Percentiles rank a stretch among this genome's conserved stretches.
phyloP scores from a whole-genome alignment of 768 basidiomycete genomes.

The Polyporus arcularius region DNA sequence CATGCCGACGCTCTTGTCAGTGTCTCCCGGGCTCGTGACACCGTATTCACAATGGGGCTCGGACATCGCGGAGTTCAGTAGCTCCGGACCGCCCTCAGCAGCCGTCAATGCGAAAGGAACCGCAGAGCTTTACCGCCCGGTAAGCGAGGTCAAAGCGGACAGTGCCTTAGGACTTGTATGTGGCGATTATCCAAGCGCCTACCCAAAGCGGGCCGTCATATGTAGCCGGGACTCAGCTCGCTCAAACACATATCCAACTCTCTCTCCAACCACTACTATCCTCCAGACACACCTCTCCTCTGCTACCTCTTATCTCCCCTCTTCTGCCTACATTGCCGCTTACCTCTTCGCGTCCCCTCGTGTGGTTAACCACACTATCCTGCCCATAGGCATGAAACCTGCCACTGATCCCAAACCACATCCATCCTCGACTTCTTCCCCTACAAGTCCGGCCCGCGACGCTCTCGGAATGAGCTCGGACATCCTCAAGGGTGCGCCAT shows the following conservation, averaged over 20 bases:
- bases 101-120: background rate
- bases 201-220: background rate
- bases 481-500: background rate
- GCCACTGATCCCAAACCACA: background rate
- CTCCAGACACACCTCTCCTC: background rate
- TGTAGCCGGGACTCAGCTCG: background rate
- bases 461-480: background rate
- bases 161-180: background rate
- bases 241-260: background rate
- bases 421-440: background rate
- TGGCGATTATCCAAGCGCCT: background rate
- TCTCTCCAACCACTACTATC: background rate
- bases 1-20: background rate
- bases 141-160: background rate
- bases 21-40: background rate
- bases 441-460: background rate
- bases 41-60: background rate
- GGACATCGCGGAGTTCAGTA: background rate
- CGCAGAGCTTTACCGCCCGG: background rate
- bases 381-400: constrained; percentile 1
- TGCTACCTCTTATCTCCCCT: background rate
- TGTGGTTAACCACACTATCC: background rate
- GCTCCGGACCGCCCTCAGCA: background rate
- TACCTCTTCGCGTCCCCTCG: background rate
- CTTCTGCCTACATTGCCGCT: background rate